Base-by-base conservation (phyloP, 352 stramenopile species). In the Globisporangium radiosum region DNA sequence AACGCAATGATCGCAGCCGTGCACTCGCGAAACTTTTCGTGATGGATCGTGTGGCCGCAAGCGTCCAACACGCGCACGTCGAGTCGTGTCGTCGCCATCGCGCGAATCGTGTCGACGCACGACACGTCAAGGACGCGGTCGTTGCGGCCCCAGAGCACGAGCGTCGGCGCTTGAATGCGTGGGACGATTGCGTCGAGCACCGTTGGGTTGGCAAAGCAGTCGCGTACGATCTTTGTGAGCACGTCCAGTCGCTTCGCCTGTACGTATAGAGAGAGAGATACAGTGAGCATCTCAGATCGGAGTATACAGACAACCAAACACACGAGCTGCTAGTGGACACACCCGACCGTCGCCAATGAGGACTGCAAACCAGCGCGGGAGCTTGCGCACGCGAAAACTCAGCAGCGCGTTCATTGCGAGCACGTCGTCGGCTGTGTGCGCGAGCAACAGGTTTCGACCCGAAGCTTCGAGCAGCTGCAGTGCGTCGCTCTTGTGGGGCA, bases 111-210 rank as follows among this genome's bases (percentile, higher is more conserved):
- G 9, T 85, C 70, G 1, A 91, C 55, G 15, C 74, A 87, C 25
- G 81, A 91, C 5, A 85, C 67, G 56, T 89, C 79, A 8, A 91
- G 57, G 9, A 91, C 72, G 55, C 71, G 73, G 45, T 91, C 81
- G 43, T 87, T 65, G 44, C 86, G 75, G 52, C 81, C 81, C 81
- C 78, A 91, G 62, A 91, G 78, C 3, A 89, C 71, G 11, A 89
- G 60, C 40, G 72, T 83, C 49, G 69, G 78, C 4, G 70, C 71
- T 4, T 63, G 66, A 60, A 91, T 91, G 19, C 59, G 60, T 9
- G 76, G 73, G 14, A 91, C 52, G 11, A 80, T 60, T 14, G 83
- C 65, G 52, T 91, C 81, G 36, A 91, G 60, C 33, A 88, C 63
- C 0, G 75, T 81, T 37, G 67, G 76, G 37, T 89, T 69, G 17